Percentiles rank a stretch among this genome's conserved stretches.
Conservation (phyloP, 352 stramenopile species). For the Phytophthora rubi region DNA sequence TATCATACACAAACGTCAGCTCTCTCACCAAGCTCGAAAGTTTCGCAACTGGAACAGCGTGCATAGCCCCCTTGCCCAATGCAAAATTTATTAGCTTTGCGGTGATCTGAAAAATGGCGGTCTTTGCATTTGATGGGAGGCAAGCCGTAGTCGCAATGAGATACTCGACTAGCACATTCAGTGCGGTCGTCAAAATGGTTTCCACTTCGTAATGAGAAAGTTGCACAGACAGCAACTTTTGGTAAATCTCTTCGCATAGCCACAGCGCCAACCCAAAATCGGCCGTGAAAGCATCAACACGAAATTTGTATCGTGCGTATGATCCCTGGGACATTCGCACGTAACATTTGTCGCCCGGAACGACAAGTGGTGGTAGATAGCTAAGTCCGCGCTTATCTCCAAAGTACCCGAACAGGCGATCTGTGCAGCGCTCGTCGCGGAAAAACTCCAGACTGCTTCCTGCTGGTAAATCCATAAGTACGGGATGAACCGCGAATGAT, state of each 20-base stretch:
- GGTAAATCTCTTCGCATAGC: slow-evolving; percentile 73
- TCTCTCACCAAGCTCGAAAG: slow-evolving; percentile 60
- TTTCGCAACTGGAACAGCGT: slow-evolving; percentile 65
- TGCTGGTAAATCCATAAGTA: slow-evolving; percentile 80
- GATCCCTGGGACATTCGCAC: slow-evolving; percentile 63
- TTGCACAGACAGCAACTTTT: slow-evolving; percentile 54
- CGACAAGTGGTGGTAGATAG: slow-evolving; percentile 65
- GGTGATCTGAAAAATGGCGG: slow-evolving; percentile 57
- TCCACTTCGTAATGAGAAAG: slow-evolving; percentile 72
- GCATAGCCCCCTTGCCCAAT: slow-evolving; percentile 55
- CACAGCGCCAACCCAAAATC: slow-evolving; percentile 80
- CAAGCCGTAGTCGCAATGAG: slow-evolving; percentile 39
- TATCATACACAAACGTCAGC: slow-evolving; percentile 64
- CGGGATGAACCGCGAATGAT: slow-evolving; percentile 82
- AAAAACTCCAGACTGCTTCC: slow-evolving; percentile 80
- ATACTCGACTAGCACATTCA: slow-evolving; percentile 61
- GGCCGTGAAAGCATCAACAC: slow-evolving; percentile 67
- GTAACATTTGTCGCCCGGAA: slow-evolving; percentile 69
- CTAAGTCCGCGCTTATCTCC: slow-evolving; percentile 74
- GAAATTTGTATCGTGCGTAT: slow-evolving; percentile 85
- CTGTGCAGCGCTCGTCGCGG: slow-evolving; percentile 61
- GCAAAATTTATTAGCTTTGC: slow-evolving; percentile 76
- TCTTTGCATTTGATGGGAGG: slow-evolving; percentile 55
- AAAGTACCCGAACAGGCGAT: slow-evolving; percentile 78
- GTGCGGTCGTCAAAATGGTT: slow-evolving; percentile 54